Evolutionary conservation across 768 basidiomycete genomes (phyloP).

Genomic region (Suillus ampliporus): DNA sequence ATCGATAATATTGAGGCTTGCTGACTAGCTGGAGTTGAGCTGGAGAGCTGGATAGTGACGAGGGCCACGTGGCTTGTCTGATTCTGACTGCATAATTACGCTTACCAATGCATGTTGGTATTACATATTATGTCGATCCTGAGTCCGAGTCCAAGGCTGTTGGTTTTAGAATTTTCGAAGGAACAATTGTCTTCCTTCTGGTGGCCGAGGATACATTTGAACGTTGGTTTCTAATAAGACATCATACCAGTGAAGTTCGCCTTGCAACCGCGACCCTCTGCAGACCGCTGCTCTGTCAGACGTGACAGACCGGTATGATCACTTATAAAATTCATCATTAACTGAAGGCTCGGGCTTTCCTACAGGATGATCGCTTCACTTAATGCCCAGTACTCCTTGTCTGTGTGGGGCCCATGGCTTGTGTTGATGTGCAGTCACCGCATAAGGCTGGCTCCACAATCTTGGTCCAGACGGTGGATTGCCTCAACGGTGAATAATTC

Average conservation of each 20-base stretch:
- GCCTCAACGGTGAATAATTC: conserved; percentile 44
- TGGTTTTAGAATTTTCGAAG: neutral
- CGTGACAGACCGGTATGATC: too few species aligned
- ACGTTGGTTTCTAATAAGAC: too few species aligned
- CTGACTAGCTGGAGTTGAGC: too few species aligned
- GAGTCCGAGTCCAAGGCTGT: neutral
- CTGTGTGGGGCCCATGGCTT: neutral
- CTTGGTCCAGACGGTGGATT: conserved; percentile 33
- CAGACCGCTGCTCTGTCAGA: too few species aligned
- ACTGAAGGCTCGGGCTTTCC: neutral
- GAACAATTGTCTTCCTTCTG: neutral
- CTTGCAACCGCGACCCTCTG: too few species aligned
- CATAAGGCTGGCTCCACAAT: too few species aligned
- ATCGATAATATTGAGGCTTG: neutral
- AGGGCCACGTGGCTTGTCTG: neutral
- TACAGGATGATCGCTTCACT: neutral
- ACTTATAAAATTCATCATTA: neutral
- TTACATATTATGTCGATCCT: too few species aligned
- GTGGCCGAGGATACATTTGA: neutral
- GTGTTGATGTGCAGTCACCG: too few species aligned
- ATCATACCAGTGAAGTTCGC: neutral
- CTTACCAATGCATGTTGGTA: too few species aligned
- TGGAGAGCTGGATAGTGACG: neutral
- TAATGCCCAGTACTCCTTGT: neutral
- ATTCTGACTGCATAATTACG: too few species aligned